These are phyloP conservation scores for Plasmodium inui DNA, from an alignment of 169 alveolate species.

Conservation along the genomic window DNA sequence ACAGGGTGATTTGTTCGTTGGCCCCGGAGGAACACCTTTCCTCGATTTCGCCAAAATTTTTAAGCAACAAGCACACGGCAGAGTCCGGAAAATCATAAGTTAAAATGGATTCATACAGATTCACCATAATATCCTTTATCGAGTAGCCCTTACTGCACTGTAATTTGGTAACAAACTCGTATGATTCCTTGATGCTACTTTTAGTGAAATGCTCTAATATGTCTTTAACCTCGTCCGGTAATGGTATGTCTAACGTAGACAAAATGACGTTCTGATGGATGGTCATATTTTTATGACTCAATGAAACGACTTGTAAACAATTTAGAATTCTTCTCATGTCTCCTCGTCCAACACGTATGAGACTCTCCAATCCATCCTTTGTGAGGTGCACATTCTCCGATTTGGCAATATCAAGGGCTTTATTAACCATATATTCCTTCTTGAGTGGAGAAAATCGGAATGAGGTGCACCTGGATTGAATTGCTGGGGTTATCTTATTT, in stretches of 20 bases:
- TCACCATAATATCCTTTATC: slow-evolving; percentile 90
- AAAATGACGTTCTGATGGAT: slow-evolving; percentile 88
- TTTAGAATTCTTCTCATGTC: slow-evolving; percentile 98
- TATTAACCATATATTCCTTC: slow-evolving; percentile 84
- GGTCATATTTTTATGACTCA: slow-evolving; percentile 81
- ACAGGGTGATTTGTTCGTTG: slow-evolving; percentile 84
- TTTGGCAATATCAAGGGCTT: slow-evolving; percentile 89
- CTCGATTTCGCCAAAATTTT: slow-evolving; percentile 88
- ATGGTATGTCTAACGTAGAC: slow-evolving; percentile 92
- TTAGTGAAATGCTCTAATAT: slow-evolving; percentile 83
- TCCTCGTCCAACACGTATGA: slow-evolving; percentile 95
- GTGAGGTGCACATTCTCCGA: slow-evolving; percentile 89
- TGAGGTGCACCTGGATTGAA: slow-evolving; percentile 97
- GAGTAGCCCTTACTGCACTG: slow-evolving; percentile 90
- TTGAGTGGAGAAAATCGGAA: slow-evolving; percentile 94
- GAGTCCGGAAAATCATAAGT: slow-evolving; percentile 88
- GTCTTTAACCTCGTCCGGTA: slow-evolving; percentile 87
- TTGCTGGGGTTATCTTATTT: slow-evolving; percentile 96
- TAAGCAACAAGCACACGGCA: slow-evolving; percentile 84
- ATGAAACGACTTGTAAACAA: slow-evolving; percentile 92
- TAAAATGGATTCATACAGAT: slow-evolving; percentile 86
- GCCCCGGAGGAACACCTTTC: slow-evolving; percentile 90
- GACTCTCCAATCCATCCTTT: slow-evolving; percentile 89
- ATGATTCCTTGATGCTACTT: slow-evolving; percentile 86
- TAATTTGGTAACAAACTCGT: slow-evolving; percentile 79